Evolutionary conservation across 805 yeast species (phyloP).

Genomic region (Cephaloascus albidus): DNA sequence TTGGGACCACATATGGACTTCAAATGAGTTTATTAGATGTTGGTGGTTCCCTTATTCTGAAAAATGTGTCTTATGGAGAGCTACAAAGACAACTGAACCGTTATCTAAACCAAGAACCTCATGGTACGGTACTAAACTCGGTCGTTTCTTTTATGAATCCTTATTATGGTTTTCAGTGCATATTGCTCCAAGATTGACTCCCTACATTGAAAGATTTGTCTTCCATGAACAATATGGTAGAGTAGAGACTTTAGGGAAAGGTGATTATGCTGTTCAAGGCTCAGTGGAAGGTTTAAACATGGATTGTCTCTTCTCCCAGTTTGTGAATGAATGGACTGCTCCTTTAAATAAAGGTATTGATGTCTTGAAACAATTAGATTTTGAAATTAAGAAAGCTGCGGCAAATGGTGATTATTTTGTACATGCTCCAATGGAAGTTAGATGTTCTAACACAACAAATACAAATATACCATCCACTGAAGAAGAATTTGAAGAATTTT

Average conservation of each 20-base stretch:
- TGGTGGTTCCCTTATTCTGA: constrained; percentile 98
- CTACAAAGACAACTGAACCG: constrained; percentile 61
- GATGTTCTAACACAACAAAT: constrained; percentile 80
- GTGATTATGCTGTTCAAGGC: constrained; percentile 60
- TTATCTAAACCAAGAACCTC: constrained; percentile 57
- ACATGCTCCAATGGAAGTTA: constrained; percentile 92
- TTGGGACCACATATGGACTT: constrained; percentile 80
- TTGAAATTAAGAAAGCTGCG: constrained; percentile 54
- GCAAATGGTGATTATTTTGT: constrained; percentile 59
- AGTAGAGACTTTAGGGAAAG: constrained; percentile 53
- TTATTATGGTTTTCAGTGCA: constrained; percentile 74
- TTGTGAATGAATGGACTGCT: constrained; percentile 96
- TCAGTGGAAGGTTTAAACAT: constrained; percentile 85
- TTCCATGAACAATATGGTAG: constrained; percentile 78
- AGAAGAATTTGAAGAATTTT: constrained; percentile 33
- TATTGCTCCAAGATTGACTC: constrained; percentile 68
- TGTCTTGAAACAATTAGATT: constrained; percentile 53
- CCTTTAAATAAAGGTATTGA: constrained; percentile 75
- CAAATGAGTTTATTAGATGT: constrained; percentile 82
- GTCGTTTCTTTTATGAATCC: constrained; percentile 72
- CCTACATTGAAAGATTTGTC: constrained; percentile 75
- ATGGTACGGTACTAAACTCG: constrained; percentile 79
- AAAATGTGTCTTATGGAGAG: constrained; percentile 87
- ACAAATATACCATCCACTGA: constrained; percentile 24
- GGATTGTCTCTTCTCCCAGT: constrained; percentile 93